These are phyloP conservation scores for Extremus antarcticus DNA, from an alignment of 495 filamentous ascomycete species.

Conservation along the genomic window DNA sequence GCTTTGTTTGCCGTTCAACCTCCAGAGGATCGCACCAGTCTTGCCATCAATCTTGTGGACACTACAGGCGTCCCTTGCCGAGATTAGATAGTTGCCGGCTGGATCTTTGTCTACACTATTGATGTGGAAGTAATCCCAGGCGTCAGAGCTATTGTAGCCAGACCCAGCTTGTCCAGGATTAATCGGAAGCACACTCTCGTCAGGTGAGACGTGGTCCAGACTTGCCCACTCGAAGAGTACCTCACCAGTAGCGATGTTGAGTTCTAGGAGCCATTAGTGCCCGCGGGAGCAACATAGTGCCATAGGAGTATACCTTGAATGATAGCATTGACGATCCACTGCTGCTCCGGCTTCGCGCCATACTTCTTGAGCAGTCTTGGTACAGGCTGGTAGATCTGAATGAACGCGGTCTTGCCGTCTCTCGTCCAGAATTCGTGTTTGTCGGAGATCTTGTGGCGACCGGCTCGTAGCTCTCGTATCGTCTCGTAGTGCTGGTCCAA, in stretches of 20 bases:
- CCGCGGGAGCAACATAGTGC: not conserved
- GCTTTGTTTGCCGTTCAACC: slow-evolving; percentile 16
- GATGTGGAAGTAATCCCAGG: slow-evolving; percentile 25
- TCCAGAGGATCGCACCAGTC: slow-evolving; percentile 14
- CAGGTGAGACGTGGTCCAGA: slow-evolving; percentile 40
- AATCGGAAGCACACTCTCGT: not conserved
- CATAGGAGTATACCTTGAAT: not conserved
- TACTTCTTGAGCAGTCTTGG: too few relatives aligned
- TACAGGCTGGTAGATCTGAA: not conserved
- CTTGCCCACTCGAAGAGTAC: slow-evolving; percentile 44
- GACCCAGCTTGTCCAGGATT: not conserved
- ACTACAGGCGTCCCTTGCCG: slow-evolving; percentile 12
- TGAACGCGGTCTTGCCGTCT: not conserved
- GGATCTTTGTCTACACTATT: slow-evolving; percentile 23
- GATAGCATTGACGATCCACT: not conserved
- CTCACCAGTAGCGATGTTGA: slow-evolving; percentile 39
- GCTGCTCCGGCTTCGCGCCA: not conserved
- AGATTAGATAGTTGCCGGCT: slow-evolving; percentile 19
- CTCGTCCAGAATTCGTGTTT: not conserved
- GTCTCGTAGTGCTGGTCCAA: not conserved
- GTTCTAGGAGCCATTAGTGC: slow-evolving; percentile 29
- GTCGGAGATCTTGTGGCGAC: not conserved
- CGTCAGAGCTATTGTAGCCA: not conserved
- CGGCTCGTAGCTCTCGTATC: not conserved
- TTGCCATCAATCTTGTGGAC: slow-evolving; percentile 13